These are phyloP conservation scores for Tuber calosporum DNA, from an alignment of 495 filamentous ascomycete species.

Conservation along the genomic window DNA sequence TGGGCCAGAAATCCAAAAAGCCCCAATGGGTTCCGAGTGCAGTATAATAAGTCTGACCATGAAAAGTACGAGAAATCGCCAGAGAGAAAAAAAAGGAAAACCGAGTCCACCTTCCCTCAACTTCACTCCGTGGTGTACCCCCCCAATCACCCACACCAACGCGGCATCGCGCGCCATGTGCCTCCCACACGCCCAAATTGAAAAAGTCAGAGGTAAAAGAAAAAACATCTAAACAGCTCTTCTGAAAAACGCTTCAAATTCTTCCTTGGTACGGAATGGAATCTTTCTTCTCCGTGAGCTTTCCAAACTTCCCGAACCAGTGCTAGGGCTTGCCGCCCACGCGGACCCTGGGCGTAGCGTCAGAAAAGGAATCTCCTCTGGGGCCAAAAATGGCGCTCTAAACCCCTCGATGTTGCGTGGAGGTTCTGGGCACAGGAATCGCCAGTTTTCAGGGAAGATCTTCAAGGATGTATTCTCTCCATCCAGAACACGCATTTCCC, in stretches of 20 bases:
- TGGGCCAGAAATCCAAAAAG: neutral
- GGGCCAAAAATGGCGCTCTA: neutral
- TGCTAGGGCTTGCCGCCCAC: neutral
- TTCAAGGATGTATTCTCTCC: constrained; percentile 14
- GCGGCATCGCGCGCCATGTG: neutral
- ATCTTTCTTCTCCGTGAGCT: constrained; percentile 6
- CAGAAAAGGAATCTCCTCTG: neutral
- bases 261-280: constrained; percentile 27
- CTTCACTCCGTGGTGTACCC: neutral
- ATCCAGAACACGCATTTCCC: constrained; percentile 24
- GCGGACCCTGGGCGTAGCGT: neutral
- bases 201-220: neutral
- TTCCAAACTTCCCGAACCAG: neutral
- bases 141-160: neutral
- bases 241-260: constrained; percentile 37
- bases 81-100: neutral
- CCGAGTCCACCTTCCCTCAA: neutral
- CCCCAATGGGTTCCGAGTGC: neutral
- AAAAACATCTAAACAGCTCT: constrained; percentile 20
- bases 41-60: neutral
- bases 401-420: neutral
- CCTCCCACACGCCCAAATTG: neutral
- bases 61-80: neutral
- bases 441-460: constrained; percentile 30
- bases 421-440: constrained; percentile 22